Conservation (phyloP, 768 basidiomycete species). For the Lepiota subincarnata region DNA sequence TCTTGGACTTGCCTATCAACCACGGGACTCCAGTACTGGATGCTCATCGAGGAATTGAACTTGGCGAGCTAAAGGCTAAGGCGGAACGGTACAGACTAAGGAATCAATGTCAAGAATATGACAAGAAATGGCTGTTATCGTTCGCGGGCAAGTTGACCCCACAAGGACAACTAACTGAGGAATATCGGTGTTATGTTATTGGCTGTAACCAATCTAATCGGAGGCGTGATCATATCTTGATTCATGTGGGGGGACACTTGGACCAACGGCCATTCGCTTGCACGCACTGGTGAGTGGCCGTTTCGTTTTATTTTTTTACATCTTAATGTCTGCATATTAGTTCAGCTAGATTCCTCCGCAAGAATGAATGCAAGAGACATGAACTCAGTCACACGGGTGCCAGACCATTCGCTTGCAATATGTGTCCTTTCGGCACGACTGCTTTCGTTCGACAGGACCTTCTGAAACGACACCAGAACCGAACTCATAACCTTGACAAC, state of each 20-base stretch:
- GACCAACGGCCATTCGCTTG: slow-evolving; percentile 66
- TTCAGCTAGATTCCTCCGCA: slow-evolving; percentile 60
- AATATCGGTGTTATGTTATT: slow-evolving; percentile 64
- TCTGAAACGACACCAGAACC: slow-evolving; percentile 59
- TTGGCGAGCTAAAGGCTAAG: slow-evolving; percentile 49
- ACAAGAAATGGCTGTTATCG: slow-evolving; percentile 59
- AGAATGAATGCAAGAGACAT: slow-evolving; percentile 76
- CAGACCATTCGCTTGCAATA: slow-evolving; percentile 55
- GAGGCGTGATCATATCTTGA: slow-evolving; percentile 69
- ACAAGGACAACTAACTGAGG: slow-evolving; percentile 50
- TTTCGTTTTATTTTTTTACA: neutral
- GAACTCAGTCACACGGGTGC: slow-evolving; percentile 58
- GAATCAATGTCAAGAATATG: slow-evolving; percentile 55
- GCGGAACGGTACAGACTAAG: slow-evolving; percentile 51
- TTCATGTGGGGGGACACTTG: slow-evolving; percentile 70
- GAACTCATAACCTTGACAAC: slow-evolving; percentile 41
- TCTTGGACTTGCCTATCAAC: slow-evolving; percentile 21
- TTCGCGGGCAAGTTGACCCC: slow-evolving; percentile 65
- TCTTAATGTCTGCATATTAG: slow-evolving; percentile 28
- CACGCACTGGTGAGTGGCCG: slow-evolving; percentile 50
- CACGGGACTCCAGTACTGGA: slow-evolving; percentile 55
- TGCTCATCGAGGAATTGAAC: slow-evolving; percentile 57
- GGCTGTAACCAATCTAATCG: slow-evolving; percentile 70
- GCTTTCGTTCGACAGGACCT: slow-evolving; percentile 68
- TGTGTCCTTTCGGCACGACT: slow-evolving; percentile 44